These are phyloP conservation scores for Ploettnerulaceae sp. DNA, from an alignment of 2,329 filamentous ascomycete genomes.

Conservation along the genomic window DNA sequence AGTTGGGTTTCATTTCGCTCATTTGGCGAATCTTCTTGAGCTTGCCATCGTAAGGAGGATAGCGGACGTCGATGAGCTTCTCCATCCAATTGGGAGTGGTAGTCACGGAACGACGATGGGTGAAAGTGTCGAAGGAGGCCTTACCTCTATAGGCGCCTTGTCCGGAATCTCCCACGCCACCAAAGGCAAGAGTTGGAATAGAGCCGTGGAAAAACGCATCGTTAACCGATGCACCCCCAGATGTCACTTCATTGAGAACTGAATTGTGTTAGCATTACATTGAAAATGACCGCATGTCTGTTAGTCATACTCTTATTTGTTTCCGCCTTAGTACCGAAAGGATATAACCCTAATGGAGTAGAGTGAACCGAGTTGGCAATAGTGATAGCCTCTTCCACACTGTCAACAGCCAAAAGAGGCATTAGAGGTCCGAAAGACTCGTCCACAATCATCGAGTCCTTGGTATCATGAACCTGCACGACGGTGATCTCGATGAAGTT, in stretches of 20 bases:
- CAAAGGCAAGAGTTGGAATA: constrained; percentile 70
- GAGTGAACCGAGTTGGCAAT: constrained; percentile 76
- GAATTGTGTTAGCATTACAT: constrained; percentile 13
- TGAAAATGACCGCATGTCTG: not conserved
- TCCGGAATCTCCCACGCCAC: constrained; percentile 77
- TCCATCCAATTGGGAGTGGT: constrained; percentile 65
- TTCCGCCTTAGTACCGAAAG: constrained; percentile 78
- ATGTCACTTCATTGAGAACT: constrained; percentile 60
- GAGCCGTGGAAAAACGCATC: constrained; percentile 66
- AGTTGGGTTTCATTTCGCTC: constrained; percentile 48
- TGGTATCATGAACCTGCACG: constrained; percentile 70
- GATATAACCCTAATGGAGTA: constrained; percentile 78
- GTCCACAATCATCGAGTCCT: constrained; percentile 74
- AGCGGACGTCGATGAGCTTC: constrained; percentile 59
- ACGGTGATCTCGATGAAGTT: constrained; percentile 89
- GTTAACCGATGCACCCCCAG: constrained; percentile 63
- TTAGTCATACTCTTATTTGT: constrained; percentile 59
- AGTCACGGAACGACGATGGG: constrained; percentile 54
- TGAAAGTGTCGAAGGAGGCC: constrained; percentile 65
- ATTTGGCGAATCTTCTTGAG: constrained; percentile 43
- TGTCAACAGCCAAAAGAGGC: constrained; percentile 70
- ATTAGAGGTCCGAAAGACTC: constrained; percentile 95
- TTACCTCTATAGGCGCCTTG: constrained; percentile 73
- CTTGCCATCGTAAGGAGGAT: constrained; percentile 52
- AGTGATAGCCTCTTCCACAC: constrained; percentile 79